Percentiles rank a stretch among this genome's conserved stretches.
Evolutionary conservation across 495 filamentous ascomycete species (phyloP).

Genomic region (Penicillium herquei): DNA sequence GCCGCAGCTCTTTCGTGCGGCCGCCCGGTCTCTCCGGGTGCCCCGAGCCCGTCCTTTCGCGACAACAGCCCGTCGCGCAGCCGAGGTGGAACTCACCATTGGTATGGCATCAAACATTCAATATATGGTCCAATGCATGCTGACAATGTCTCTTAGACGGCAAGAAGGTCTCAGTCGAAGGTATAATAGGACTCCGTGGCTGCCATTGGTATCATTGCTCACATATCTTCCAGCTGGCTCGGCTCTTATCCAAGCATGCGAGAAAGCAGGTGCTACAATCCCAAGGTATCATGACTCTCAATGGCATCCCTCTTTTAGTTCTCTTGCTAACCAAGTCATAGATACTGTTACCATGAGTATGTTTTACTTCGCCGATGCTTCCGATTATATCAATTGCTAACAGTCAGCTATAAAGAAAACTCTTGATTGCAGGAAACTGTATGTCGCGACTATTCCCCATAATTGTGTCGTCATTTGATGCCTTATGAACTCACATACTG

Average conservation of each 20-base stretch:
- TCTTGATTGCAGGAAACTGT: constrained; percentile 99
- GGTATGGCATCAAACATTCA: constrained; percentile 53
- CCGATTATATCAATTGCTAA: constrained; percentile 27
- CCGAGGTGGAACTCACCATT: constrained; percentile 93
- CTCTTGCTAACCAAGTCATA: constrained; percentile 44
- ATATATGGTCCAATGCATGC: constrained; percentile 11
- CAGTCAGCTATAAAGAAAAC: constrained; percentile 58
- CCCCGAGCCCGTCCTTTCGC: constrained; percentile 69
- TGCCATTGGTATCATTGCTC: constrained; percentile 20
- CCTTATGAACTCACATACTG: neutral
- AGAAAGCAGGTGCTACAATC: constrained; percentile 90
- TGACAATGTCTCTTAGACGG: constrained; percentile 60
- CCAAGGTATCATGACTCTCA: constrained; percentile 60
- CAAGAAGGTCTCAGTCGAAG: constrained; percentile 94
- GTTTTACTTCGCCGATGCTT: constrained; percentile 17
- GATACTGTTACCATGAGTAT: constrained; percentile 99
- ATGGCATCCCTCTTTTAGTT: neutral
- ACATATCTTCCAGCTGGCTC: constrained; percentile 59
- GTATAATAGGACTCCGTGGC: constrained; percentile 44
- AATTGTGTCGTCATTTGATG: neutral
- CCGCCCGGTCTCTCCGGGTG: constrained; percentile 72
- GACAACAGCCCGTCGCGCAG: constrained; percentile 65
- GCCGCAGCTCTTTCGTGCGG: constrained; percentile 81
- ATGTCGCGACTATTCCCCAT: constrained; percentile 14
- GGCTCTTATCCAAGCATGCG: constrained; percentile 96